A percentile compares a stretch with the other conserved stretches of the same genome.
Conservation (phyloP, 305 asterid genomes). For the Fraxinus floribunda region DNA sequence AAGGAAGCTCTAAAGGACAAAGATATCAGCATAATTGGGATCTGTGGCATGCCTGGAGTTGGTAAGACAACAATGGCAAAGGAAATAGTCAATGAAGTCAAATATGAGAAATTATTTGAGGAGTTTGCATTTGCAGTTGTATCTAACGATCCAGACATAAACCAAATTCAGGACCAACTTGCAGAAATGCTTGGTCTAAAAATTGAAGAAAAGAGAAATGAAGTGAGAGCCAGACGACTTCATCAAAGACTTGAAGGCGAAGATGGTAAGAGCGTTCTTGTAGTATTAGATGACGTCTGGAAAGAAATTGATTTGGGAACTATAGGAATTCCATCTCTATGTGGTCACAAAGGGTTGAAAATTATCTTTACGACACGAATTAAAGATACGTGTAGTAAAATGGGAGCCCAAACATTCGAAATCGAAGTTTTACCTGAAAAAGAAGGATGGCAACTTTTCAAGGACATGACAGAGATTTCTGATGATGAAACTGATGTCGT, state of each 20-base stretch:
- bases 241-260: too few species aligned
- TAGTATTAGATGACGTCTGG: slow-evolving; percentile 22
- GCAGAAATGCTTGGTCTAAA: slow-evolving; percentile 23
- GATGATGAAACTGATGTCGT: neutral
- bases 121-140: neutral
- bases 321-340: slow-evolving; percentile 18
- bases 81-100: neutral
- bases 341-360: neutral
- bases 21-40: slow-evolving; percentile 3
- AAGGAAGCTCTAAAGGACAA: slow-evolving; percentile 17
- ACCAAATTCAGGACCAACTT: neutral
- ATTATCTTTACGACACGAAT: slow-evolving; percentile 9
- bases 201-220: neutral
- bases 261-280: neutral
- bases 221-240: neutral
- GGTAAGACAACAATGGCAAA: too few species aligned
- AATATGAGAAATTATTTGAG: neutral
- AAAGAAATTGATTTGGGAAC: neutral
- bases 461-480: neutral
- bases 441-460: slow-evolving; percentile 22
- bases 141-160: slow-evolving; percentile 1
- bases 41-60: slow-evolving; percentile 25
- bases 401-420: neutral
- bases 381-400: neutral
- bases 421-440: neutral